These are phyloP conservation scores for Striga hermonthica DNA, from an alignment of 305 asterid genomes.

Conservation along the genomic window DNA sequence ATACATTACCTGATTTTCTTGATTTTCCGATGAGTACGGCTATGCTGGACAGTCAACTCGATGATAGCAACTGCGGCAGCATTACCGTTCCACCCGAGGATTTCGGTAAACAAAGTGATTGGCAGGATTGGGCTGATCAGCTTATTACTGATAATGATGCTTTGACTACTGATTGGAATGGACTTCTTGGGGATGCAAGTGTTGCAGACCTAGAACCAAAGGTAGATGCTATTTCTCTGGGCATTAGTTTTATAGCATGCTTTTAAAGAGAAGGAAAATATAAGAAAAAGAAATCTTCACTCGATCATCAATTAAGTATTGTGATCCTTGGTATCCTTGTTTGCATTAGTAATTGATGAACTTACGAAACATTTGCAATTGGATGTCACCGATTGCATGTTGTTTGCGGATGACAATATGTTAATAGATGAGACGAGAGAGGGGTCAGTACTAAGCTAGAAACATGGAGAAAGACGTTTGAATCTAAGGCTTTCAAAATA, in stretches of 20 bases:
- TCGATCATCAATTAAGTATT: background rate
- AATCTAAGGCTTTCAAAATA: too few species aligned
- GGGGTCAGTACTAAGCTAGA: too few species aligned
- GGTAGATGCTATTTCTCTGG: conserved; percentile 39
- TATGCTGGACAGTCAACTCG: conserved; percentile 49
- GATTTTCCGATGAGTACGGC: conserved; percentile 50
- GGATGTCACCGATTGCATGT: too few species aligned
- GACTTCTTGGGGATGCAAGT: conserved; percentile 56
- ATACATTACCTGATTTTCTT: conserved; percentile 63
- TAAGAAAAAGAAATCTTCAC: background rate
- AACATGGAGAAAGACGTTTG: too few species aligned
- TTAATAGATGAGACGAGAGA: too few species aligned
- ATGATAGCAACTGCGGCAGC: conserved; percentile 37
- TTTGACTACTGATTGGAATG: conserved; percentile 64
- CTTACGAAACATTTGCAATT: too few species aligned
- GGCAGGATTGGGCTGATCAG: conserved; percentile 94
- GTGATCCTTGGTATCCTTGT: background rate
- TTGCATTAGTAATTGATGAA: too few species aligned
- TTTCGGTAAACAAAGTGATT: conserved; percentile 51
- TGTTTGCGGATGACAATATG: too few species aligned
- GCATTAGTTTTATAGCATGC: conserved; percentile 1
- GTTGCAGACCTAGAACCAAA: conserved; percentile 47
- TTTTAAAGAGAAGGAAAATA: background rate
- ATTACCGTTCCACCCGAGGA: conserved; percentile 50
- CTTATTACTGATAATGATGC: conserved; percentile 67